phyloP scores from a whole-genome alignment of 2,329 filamentous ascomycete species.

The Trichophyton schoenleinii region DNA sequence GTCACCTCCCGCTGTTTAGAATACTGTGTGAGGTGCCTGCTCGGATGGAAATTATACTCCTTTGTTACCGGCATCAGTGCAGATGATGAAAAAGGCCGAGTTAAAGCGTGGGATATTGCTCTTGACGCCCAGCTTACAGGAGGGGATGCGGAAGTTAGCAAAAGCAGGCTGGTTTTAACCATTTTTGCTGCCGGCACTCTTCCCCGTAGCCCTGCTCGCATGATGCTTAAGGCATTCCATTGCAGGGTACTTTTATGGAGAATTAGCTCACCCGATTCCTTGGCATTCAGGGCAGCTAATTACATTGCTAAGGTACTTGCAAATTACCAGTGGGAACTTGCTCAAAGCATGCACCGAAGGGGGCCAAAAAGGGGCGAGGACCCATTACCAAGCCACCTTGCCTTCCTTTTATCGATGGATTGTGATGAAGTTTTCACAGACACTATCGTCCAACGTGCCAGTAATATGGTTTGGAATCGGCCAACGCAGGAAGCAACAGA shows the following conservation, averaged over 20 bases:
- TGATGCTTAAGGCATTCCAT: conserved; percentile 88
- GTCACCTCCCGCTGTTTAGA: conserved; percentile 69
- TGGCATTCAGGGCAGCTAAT: conserved; percentile 53
- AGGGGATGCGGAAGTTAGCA: conserved; percentile 79
- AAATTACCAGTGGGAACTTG: conserved; percentile 67
- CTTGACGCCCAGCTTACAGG: conserved; percentile 86
- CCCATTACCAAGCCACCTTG: conserved; percentile 62
- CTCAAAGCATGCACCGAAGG: conserved; percentile 46
- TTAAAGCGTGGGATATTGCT: conserved; percentile 88
- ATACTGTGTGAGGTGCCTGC: conserved; percentile 62
- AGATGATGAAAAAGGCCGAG: conserved; percentile 71
- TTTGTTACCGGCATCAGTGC: conserved; percentile 66
- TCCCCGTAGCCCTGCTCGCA: conserved; percentile 64
- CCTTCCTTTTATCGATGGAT: conserved; percentile 61
- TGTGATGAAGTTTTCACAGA: conserved; percentile 71
- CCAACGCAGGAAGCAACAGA: conserved; percentile 56
- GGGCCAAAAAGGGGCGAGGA: conserved; percentile 46
- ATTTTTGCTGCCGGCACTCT: conserved; percentile 79
- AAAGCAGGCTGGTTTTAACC: conserved; percentile 71
- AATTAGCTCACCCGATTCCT: conserved; percentile 51
- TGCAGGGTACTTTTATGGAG: conserved; percentile 83
- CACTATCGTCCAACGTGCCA: conserved; percentile 67
- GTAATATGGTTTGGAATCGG: conserved; percentile 80
- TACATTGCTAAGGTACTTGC: conserved; percentile 61
- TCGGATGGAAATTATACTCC: conserved; percentile 67